phyloP scores from a whole-genome alignment of 441 rosid species.

The Pelargonium citronellum region DNA sequence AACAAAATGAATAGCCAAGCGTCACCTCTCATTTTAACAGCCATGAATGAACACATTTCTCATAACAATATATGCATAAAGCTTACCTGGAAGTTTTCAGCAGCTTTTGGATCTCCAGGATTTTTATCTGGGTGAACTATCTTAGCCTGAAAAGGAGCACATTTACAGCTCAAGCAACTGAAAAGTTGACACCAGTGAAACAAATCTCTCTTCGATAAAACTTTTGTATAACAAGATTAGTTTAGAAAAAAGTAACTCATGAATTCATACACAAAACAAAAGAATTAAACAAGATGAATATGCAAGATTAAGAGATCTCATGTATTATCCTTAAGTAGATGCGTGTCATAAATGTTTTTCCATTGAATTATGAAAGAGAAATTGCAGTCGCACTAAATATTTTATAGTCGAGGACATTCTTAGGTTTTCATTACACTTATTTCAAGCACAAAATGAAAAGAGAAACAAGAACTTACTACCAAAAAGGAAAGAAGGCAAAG shows the following conservation, averaged over 20 bases:
- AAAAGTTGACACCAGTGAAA: not conserved
- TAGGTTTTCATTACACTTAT: not conserved
- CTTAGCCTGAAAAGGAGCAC: conserved; percentile 53
- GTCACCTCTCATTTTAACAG: not conserved
- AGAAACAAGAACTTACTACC: not conserved
- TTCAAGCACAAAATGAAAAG: not conserved
- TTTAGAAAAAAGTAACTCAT: not conserved
- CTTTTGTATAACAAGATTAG: not conserved
- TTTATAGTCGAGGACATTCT: not conserved
- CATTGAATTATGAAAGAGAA: not conserved
- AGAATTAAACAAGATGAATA: not conserved
- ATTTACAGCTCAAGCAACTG: conserved; percentile 3
- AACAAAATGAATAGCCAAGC: not conserved
- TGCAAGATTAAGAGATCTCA: not conserved
- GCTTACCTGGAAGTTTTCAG: conserved; percentile 75
- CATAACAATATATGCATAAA: not conserved
- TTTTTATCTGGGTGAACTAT: conserved; percentile 93
- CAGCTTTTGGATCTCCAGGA: conserved; percentile 79
- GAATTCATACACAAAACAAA: not conserved
- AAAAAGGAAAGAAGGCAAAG: not conserved
- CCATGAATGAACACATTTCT: not conserved
- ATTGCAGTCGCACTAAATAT: not conserved
- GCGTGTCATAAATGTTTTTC: not conserved
- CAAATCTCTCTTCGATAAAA: not conserved
- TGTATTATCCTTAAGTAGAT: not conserved